Evolutionary conservation across 2,329 filamentous ascomycete species (phyloP).

Genomic region (Colletotrichum sp.): DNA sequence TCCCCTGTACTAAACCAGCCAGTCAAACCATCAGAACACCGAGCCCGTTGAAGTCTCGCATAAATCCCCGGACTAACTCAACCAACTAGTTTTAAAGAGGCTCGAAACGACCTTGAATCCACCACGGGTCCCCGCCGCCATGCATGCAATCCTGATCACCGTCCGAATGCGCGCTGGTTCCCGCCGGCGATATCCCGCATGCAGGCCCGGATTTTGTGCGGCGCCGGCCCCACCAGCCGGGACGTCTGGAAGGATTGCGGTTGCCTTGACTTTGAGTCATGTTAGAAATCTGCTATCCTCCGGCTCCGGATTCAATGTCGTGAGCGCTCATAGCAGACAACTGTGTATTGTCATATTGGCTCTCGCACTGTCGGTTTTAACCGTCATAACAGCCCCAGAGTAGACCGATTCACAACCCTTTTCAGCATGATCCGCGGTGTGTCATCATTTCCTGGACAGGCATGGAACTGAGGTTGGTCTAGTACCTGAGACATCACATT

Average conservation of each 20-base stretch:
- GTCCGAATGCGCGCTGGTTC: neutral
- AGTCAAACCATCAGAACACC: neutral
- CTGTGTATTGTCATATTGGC: neutral
- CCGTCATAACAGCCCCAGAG: neutral
- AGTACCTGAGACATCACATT: neutral
- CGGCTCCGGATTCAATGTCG: neutral
- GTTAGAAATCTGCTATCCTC: neutral
- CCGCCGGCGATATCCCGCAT: neutral
- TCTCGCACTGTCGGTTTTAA: neutral
- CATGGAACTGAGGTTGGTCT: neutral
- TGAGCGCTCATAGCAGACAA: neutral
- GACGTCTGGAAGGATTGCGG: neutral
- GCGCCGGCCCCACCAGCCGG: neutral
- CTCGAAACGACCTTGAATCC: neutral
- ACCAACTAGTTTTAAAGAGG: neutral
- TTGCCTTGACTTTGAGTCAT: neutral
- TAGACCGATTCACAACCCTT: neutral
- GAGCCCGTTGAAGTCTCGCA: neutral
- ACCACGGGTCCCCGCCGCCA: neutral
- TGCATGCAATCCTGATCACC: neutral
- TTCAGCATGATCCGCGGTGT: neutral
- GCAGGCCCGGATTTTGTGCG: neutral
- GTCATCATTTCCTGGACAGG: neutral
- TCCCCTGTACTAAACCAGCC: neutral
- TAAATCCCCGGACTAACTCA: neutral